Evolutionary conservation across 2,329 filamentous ascomycete genomes (phyloP).

Genomic region (Botrytis paeoniae): DNA sequence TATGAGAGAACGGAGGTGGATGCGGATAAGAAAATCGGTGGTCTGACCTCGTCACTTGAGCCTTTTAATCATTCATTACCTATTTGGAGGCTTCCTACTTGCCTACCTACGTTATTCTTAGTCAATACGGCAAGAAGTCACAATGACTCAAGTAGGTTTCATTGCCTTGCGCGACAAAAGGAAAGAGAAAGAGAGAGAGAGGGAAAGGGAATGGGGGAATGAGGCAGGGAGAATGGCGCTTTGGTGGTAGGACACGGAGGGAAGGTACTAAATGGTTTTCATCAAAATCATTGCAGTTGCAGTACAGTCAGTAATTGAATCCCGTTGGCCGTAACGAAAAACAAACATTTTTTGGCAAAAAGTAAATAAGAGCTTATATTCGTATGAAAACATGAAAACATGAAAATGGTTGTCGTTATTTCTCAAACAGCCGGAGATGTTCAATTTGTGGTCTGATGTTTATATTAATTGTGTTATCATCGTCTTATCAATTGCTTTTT

Average conservation of each 20-base stretch:
- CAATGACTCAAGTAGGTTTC: neutral
- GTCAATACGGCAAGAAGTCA: neutral
- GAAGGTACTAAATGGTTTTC: neutral
- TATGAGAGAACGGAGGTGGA: neutral
- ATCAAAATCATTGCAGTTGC: neutral
- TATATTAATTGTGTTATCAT: neutral
- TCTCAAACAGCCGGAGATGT: neutral
- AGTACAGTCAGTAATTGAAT: neutral
- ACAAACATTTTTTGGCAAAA: neutral
- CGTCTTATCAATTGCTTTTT: neutral
- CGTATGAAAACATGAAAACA: no score
- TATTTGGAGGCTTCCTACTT: neutral
- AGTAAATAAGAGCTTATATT: neutral
- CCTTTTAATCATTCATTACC: conserved; percentile 4
- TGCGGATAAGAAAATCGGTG: neutral
- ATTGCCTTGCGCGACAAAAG: neutral
- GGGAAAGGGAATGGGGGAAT: no score
- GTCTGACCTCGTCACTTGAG: conserved; percentile 20
- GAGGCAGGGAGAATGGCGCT: neutral
- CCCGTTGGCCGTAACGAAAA: neutral
- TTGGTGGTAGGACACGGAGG: neutral
- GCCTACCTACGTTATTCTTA: neutral
- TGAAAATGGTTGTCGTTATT: no score
- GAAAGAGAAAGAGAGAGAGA: neutral
- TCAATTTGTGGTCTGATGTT: neutral